These are phyloP conservation scores for Eutreptiella sp. DNA, from an alignment of 208 protist genomes.

Conservation along the genomic window DNA sequence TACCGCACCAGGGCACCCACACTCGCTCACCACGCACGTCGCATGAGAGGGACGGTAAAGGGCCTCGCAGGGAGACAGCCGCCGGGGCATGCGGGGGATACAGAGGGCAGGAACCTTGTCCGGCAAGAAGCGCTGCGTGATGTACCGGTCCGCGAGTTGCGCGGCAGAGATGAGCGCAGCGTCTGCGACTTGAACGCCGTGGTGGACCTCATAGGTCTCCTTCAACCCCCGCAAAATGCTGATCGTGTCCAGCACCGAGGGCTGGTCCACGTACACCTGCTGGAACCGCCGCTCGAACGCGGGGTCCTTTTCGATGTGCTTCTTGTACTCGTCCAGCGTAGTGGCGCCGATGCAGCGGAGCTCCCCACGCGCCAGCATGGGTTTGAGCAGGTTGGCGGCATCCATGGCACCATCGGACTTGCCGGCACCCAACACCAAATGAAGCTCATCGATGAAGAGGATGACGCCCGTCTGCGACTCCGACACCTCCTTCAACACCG, in stretches of 20 bases:
- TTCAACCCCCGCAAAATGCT: constrained; percentile 83
- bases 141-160: constrained; percentile 40
- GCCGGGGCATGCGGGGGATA: too few relatives aligned
- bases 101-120: too few relatives aligned
- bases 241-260: constrained; percentile 92
- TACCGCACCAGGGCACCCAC: too few relatives aligned
- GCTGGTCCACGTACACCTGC: constrained; percentile 88
- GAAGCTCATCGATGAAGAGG: constrained; percentile 94
- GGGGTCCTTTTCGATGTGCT: constrained; percentile 78
- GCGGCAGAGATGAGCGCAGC: constrained; percentile 36
- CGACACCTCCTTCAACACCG: constrained; percentile 78
- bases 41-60: too few relatives aligned
- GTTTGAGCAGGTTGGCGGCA: constrained; percentile 88
- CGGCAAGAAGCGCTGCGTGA: constrained; percentile 35
- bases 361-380: constrained; percentile 74
- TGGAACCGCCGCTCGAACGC: constrained; percentile 89
- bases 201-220: constrained; percentile 46
- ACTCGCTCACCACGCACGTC: too few relatives aligned
- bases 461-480: constrained; percentile 67
- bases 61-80: too few relatives aligned
- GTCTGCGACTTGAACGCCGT: constrained; percentile 42
- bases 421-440: constrained; percentile 83
- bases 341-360: constrained; percentile 82
- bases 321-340: constrained; percentile 76
- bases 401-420: constrained; percentile 64